phyloP scores from a whole-genome alignment of 805 yeast species.

The Candida ovalis region DNA sequence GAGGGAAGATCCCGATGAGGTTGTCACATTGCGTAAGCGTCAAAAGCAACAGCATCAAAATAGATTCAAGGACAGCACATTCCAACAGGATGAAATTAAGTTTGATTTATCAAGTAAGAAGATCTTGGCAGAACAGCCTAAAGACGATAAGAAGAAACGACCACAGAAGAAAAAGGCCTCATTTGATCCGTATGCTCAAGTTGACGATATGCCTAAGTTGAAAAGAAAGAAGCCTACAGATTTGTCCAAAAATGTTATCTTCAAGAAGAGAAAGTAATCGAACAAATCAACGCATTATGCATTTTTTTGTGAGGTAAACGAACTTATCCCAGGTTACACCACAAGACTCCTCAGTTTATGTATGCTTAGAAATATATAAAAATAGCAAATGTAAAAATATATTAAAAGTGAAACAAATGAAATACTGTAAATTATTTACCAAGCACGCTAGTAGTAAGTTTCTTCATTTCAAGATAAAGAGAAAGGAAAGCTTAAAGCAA shows the following conservation, averaged over 20 bases:
- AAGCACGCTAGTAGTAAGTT: not conserved
- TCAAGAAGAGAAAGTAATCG: slow-evolving; percentile 20
- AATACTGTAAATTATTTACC: not conserved
- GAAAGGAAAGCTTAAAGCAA: not conserved
- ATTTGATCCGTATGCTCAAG: slow-evolving; percentile 56
- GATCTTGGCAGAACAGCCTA: slow-evolving; percentile 14
- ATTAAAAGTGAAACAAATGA: not conserved
- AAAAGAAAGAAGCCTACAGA: slow-evolving; percentile 27
- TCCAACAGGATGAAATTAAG: slow-evolving; percentile 26
- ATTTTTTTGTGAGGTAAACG: too few species aligned
- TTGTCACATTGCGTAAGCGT: slow-evolving; percentile 30
- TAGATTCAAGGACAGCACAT: slow-evolving; percentile 13
- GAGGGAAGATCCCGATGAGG: slow-evolving; percentile 27
- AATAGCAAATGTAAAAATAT: not conserved
- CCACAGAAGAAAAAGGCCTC: slow-evolving; percentile 31
- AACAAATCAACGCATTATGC: slow-evolving; percentile 2
- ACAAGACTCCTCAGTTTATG: not conserved
- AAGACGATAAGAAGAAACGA: slow-evolving; percentile 15
- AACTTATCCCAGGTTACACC: too few species aligned
- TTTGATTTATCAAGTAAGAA: slow-evolving; percentile 25
- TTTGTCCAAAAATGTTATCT: slow-evolving; percentile 27
- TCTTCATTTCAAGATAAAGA: not conserved
- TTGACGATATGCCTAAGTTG: slow-evolving; percentile 20
- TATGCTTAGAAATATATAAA: not conserved
- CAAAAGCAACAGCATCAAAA: slow-evolving; percentile 19